phyloP scores from a whole-genome alignment of 2,329 filamentous ascomycete genomes.

The Cladorrhinum sp. region DNA sequence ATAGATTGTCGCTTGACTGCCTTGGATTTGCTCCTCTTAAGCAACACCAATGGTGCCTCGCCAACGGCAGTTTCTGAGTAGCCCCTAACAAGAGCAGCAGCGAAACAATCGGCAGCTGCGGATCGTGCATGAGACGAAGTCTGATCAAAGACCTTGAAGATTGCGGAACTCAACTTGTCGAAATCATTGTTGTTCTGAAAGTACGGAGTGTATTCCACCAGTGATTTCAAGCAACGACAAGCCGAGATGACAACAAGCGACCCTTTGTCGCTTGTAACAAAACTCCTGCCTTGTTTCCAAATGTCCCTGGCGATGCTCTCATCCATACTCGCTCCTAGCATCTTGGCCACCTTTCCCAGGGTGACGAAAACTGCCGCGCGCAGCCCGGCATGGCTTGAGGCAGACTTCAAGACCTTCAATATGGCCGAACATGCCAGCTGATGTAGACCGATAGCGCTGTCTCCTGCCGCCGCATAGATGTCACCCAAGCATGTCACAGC shows the following conservation, averaged over 20 bases:
- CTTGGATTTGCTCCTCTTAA: constrained; percentile 67
- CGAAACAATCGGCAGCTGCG: constrained; percentile 81
- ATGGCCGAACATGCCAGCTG: constrained; percentile 69
- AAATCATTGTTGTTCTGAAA: constrained; percentile 90
- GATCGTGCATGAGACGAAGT: constrained; percentile 72
- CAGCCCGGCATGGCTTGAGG: constrained; percentile 76
- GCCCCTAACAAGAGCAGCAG: constrained; percentile 76
- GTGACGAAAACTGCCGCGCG: constrained; percentile 75
- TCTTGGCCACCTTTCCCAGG: constrained; percentile 71
- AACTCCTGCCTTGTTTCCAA: constrained; percentile 84
- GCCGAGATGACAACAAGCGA: constrained; percentile 74
- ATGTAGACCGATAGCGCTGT: constrained; percentile 84
- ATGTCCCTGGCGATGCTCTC: constrained; percentile 83
- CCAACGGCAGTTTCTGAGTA: constrained; percentile 59
- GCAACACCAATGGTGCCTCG: constrained; percentile 53
- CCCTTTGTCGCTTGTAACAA: constrained; percentile 77
- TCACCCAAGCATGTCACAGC: constrained; percentile 84
- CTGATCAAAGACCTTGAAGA: constrained; percentile 87
- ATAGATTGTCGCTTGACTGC: constrained; percentile 51
- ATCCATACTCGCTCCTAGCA: constrained; percentile 75
- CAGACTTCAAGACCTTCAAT: constrained; percentile 75
- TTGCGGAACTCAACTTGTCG: constrained; percentile 75
- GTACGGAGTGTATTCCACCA: constrained; percentile 70
- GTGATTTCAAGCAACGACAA: constrained; percentile 72
- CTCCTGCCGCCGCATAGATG: constrained; percentile 86